These are phyloP conservation scores for Phytophthora quininea DNA, from an alignment of 352 stramenopile genomes.

Conservation along the genomic window DNA sequence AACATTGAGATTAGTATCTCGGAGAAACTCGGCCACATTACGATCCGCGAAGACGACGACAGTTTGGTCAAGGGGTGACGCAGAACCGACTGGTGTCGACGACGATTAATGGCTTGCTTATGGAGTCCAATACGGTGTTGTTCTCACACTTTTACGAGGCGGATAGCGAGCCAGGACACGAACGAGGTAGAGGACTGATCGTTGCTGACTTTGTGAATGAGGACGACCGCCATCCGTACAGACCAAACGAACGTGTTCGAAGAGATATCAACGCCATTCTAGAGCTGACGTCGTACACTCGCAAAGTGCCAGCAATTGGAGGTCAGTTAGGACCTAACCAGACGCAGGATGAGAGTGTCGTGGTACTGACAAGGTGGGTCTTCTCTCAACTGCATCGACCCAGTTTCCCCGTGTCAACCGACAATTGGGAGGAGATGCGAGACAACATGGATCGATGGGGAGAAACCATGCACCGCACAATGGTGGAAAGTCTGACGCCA, in stretches of 20 bases:
- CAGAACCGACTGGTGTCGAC: constrained; percentile 45
- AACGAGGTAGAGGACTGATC: constrained; percentile 32
- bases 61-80: constrained; percentile 27
- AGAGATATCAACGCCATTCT: constrained; percentile 41
- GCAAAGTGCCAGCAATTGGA: constrained; percentile 20
- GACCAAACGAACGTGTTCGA: constrained; percentile 30
- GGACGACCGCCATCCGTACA: constrained; percentile 44
- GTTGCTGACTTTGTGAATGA: constrained; percentile 45
- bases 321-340: constrained; percentile 3
- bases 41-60: constrained; percentile 48
- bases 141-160: constrained; percentile 39
- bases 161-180: constrained; percentile 9
- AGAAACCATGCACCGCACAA: constrained; percentile 36
- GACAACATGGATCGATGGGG: constrained; percentile 47
- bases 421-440: constrained; percentile 37
- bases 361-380: constrained; percentile 40
- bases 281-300: constrained; percentile 33
- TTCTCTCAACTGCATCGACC: constrained; percentile 38
- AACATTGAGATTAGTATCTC: constrained; percentile 54
- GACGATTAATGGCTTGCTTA: constrained; percentile 33
- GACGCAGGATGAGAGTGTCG: constrained; percentile 28
- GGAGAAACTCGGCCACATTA: constrained; percentile 42
- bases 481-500: constrained; percentile 30
- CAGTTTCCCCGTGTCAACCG: constrained; percentile 25
- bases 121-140: constrained; percentile 44